Evolutionary conservation across 208 protist species (phyloP), one percentile per base, ranked within the genome.

Genomic region (Trypanosoma melophagium): DNA sequence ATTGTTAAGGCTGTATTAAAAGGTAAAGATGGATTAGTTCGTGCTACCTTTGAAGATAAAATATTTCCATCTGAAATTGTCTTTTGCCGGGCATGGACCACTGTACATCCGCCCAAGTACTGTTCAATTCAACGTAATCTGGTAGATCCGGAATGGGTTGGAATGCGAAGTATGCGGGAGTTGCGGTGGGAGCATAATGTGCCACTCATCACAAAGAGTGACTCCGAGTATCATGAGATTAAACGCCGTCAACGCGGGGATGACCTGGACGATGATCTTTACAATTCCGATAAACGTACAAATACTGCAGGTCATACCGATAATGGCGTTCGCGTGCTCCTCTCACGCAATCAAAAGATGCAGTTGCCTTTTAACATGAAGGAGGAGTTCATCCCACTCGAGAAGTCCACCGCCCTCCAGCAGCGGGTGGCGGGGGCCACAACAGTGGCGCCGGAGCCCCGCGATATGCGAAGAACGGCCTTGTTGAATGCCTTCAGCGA

Each of bases 11-110:
- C 98, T 19, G 93, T 97, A 28, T 53, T 98, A 3, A 94, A 93
- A 61, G 95, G 88, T 13, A 92, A 94, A 66, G 61, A 86, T 40
- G 98, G 98, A 38, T 66, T 92, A 25, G 98, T 99, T 65, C 92
- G 99, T 24, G 98, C 97, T 7, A 99, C 98, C 14, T 99, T 99
- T 71, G 99, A 99, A 90, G 99, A 99, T 79, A 99, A 99, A 79
- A 77, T 99, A n/a, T 85, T 99, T 21, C 89, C 83, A 38, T 95
- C 90, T 55, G 99, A 99, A 80, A 99, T 99, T 70, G 89, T 99
- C 7, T 99, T 99, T 67, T 92, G 99, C 19, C 83, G 98, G n/a
- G 86, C 97, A 16, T 99, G 98, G 98, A 98, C 98, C 42, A 84
- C 90, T 0, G 95, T 99, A 0, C 71, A 96, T 35, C 90, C 97